Conservation (phyloP, 129 eudicot species). For the Logfia minima region DNA sequence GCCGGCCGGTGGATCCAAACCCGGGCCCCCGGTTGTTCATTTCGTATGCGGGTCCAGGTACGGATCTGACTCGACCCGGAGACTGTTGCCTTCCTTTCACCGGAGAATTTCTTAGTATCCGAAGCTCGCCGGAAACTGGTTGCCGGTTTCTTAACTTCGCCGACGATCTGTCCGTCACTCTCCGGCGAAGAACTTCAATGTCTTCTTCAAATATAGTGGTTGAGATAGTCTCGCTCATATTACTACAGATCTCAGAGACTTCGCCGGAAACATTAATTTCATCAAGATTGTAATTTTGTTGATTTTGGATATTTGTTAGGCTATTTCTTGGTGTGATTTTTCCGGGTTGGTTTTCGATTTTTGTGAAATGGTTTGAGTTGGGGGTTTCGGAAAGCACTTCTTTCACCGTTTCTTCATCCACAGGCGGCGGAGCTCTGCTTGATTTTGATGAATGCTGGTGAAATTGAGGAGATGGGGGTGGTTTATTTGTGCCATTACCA, state of each 20-base stretch:
- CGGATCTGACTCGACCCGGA: slow-evolving; percentile 50
- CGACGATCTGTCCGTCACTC: slow-evolving; percentile 40
- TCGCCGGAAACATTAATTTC: slow-evolving; percentile 26
- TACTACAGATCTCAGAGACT: slow-evolving; percentile 54
- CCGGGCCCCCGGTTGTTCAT: slow-evolving; percentile 30
- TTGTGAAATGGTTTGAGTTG: slow-evolving; percentile 25
- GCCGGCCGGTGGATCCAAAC: slow-evolving; percentile 31
- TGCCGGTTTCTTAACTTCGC: slow-evolving; percentile 40
- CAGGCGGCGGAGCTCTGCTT: slow-evolving; percentile 51
- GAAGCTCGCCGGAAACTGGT: slow-evolving; percentile 43
- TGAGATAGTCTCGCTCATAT: slow-evolving; percentile 44
- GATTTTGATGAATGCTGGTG: slow-evolving; percentile 31
- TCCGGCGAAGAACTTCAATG: slow-evolving; percentile 34
- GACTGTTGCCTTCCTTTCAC: slow-evolving; percentile 52
- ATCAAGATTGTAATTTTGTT: slow-evolving; percentile 8
- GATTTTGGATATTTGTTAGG: slow-evolving; percentile 26
- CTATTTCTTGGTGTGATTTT: slow-evolving; percentile 24
- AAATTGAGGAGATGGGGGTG: slow-evolving; percentile 24
- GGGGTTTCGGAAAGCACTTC: slow-evolving; percentile 65
- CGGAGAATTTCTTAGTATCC: slow-evolving; percentile 49
- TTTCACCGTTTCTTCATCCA: slow-evolving; percentile 68
- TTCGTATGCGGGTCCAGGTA: slow-evolving; percentile 25
- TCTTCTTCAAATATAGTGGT: slow-evolving; percentile 46
- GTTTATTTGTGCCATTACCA: slow-evolving; percentile 38
- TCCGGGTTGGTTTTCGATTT: slow-evolving; percentile 26